Conservation (phyloP, 164 flowering plant species). For the Chimonanthus praecox region DNA sequence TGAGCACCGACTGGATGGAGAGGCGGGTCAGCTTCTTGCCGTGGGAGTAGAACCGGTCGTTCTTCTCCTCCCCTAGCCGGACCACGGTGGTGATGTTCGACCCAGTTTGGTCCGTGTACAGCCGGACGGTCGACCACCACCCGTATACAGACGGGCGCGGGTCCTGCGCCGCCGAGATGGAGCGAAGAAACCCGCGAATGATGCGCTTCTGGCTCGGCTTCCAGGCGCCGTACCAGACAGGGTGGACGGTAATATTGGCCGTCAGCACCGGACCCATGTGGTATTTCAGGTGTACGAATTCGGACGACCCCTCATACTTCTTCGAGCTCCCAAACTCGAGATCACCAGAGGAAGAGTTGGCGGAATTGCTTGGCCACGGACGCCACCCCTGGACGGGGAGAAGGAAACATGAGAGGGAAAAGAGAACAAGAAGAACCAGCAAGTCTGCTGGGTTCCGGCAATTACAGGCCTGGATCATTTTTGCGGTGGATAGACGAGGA, state of each 20-base stretch:
- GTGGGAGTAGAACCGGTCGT: slow-evolving; percentile 84
- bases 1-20: slow-evolving; percentile 72
- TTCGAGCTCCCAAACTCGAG: slow-evolving; percentile 35
- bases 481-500: background rate
- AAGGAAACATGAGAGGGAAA: slow-evolving; percentile 12
- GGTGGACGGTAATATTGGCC: slow-evolving; percentile 58
- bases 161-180: slow-evolving; percentile 49
- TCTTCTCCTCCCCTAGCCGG: slow-evolving; percentile 61
- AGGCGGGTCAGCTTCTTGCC: slow-evolving; percentile 79
- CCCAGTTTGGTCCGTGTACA: slow-evolving; percentile 89
- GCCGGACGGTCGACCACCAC: slow-evolving; percentile 83
- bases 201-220: slow-evolving; percentile 42
- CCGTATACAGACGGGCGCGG: slow-evolving; percentile 58
- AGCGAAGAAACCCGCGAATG: slow-evolving; percentile 63
- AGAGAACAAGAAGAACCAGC: background rate
- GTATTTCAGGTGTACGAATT: slow-evolving; percentile 58
- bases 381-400: slow-evolving; percentile 28
- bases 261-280: slow-evolving; percentile 88
- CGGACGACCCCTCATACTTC: slow-evolving; percentile 67
- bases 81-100: slow-evolving; percentile 58
- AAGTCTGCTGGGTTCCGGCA: background rate
- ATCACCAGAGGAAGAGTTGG: slow-evolving; percentile 10
- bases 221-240: slow-evolving; percentile 81
- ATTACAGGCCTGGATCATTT: slow-evolving; percentile 8
- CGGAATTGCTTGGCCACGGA: slow-evolving; percentile 45